These are phyloP conservation scores for Mucor lusitanicus DNA, from an alignment of 371 early-diverging fungal genomes.

Conservation along the genomic window DNA sequence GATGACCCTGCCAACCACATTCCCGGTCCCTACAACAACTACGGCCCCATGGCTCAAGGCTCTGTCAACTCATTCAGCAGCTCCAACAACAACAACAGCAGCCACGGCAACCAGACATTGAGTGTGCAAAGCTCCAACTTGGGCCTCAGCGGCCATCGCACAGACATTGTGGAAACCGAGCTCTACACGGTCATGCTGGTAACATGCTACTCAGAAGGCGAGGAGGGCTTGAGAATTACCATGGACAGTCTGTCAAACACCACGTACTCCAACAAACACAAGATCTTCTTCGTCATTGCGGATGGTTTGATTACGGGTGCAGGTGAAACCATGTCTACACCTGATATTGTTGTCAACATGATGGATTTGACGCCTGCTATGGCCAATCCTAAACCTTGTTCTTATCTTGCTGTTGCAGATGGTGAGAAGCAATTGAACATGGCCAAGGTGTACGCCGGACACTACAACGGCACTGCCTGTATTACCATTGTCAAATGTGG, in stretches of 20 bases:
- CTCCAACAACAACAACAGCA: slow-evolving; percentile 51
- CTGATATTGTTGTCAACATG: slow-evolving; percentile 66
- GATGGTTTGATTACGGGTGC: slow-evolving; percentile 49
- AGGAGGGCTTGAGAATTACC: slow-evolving; percentile 76
- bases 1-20: slow-evolving; percentile 51
- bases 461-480: slow-evolving; percentile 85
- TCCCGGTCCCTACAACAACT: slow-evolving; percentile 48
- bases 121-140: slow-evolving; percentile 17
- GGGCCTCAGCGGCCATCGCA: slow-evolving; percentile 18
- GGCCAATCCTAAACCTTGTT: slow-evolving; percentile 59
- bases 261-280: slow-evolving; percentile 59
- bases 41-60: slow-evolving; percentile 30
- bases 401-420: slow-evolving; percentile 90
- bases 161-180: slow-evolving; percentile 48
- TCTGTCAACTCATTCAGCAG: slow-evolving; percentile 26
- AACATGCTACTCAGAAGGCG: slow-evolving; percentile 82
- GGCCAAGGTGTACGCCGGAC: slow-evolving; percentile 94
- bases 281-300: slow-evolving; percentile 50
- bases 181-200: slow-evolving; percentile 61
- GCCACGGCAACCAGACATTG: slow-evolving; percentile 44
- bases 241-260: slow-evolving; percentile 83
- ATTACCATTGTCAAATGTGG: slow-evolving; percentile 66
- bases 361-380: slow-evolving; percentile 61
- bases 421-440: slow-evolving; percentile 93
- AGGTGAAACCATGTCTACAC: slow-evolving; percentile 54